Conservation (phyloP, 2,329 filamentous ascomycete genomes). For the Neonectria punicea region DNA sequence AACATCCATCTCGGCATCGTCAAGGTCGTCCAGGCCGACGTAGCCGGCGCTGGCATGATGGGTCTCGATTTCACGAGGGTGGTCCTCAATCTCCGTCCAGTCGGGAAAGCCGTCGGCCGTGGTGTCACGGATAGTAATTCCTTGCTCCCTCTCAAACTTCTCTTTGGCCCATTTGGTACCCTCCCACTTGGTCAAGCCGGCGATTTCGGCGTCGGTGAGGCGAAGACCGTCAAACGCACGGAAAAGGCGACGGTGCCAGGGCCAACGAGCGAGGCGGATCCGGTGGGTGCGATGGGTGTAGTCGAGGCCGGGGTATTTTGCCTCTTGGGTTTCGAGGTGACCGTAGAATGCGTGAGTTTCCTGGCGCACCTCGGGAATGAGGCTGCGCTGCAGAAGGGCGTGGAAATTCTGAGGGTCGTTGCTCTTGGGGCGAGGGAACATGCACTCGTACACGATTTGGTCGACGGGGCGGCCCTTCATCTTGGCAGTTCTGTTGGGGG, state of each 20-base stretch:
- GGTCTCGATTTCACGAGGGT: conserved; percentile 29
- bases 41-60: conserved; percentile 29
- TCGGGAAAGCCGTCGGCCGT: conserved; percentile 74
- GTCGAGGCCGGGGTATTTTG: conserved; percentile 84
- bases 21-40: conserved; percentile 37
- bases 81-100: conserved; percentile 55
- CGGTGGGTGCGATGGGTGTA: conserved; percentile 79
- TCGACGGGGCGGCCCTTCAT: conserved; percentile 81
- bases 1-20: conserved; percentile 55
- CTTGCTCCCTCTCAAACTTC: conserved; percentile 80
- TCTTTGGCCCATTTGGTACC: conserved; percentile 86
- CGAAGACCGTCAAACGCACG: conserved; percentile 77
- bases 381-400: conserved; percentile 73
- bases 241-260: conserved; percentile 81
- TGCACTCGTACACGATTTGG: conserved; percentile 77
- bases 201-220: conserved; percentile 76
- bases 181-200: conserved; percentile 81
- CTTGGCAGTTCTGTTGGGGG: conserved; percentile 39
- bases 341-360: conserved; percentile 84
- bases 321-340: conserved; percentile 81
- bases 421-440: conserved; percentile 75
- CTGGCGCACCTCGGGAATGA: conserved; percentile 81
- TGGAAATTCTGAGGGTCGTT: conserved; percentile 78
- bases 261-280: conserved; percentile 80
- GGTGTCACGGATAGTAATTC: conserved; percentile 75